A percentile compares a stretch with the other conserved stretches of the same genome.
phyloP scores from a whole-genome alignment of 495 filamentous ascomycete genomes.

The Hypoxylon subgilvum region DNA sequence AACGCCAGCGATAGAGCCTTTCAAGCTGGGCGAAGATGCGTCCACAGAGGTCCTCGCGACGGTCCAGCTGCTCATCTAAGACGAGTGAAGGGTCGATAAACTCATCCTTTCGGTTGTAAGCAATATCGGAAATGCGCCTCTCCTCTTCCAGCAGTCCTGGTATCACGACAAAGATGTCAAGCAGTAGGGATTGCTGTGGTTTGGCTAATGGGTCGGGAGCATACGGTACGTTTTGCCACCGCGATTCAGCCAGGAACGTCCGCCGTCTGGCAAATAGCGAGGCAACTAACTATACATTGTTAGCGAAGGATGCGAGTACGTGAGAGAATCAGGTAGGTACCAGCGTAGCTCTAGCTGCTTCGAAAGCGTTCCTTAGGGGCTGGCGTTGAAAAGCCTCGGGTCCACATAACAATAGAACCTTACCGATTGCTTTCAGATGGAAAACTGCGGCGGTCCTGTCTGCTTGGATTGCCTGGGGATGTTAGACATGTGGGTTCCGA shows the following conservation, averaged over 20 bases:
- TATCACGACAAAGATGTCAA: slow-evolving; percentile 33
- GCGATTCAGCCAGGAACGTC: slow-evolving; percentile 26
- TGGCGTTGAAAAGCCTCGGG: slow-evolving; percentile 32
- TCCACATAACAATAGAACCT: slow-evolving; percentile 28
- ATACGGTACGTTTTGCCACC: slow-evolving; percentile 28
- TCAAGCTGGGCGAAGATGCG: slow-evolving; percentile 16
- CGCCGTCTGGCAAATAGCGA: slow-evolving; percentile 25
- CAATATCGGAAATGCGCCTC: slow-evolving; percentile 1
- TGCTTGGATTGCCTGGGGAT: slow-evolving; percentile 23
- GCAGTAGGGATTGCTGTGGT: slow-evolving; percentile 22
- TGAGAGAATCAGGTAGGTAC: neutral
- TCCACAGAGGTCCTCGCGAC: slow-evolving; percentile 1
- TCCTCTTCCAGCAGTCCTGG: slow-evolving; percentile 32
- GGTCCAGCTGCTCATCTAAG: slow-evolving; percentile 1
- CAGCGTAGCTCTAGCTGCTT: slow-evolving; percentile 31
- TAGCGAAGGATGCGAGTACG: neutral
- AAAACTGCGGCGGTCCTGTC: slow-evolving; percentile 27
- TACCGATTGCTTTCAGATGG: slow-evolving; percentile 30
- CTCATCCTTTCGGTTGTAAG: neutral
- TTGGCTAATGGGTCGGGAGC: slow-evolving; percentile 22
- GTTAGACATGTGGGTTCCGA: neutral
- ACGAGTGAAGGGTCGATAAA: neutral
- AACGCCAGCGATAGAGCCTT: slow-evolving; percentile 33
- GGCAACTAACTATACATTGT: slow-evolving; percentile 18
- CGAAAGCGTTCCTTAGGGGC: slow-evolving; percentile 33